Evolutionary conservation across 2,329 filamentous ascomycete species (phyloP), one percentile per base, ranked within the genome.

Genomic region (Ilyonectria mors-panacis): DNA sequence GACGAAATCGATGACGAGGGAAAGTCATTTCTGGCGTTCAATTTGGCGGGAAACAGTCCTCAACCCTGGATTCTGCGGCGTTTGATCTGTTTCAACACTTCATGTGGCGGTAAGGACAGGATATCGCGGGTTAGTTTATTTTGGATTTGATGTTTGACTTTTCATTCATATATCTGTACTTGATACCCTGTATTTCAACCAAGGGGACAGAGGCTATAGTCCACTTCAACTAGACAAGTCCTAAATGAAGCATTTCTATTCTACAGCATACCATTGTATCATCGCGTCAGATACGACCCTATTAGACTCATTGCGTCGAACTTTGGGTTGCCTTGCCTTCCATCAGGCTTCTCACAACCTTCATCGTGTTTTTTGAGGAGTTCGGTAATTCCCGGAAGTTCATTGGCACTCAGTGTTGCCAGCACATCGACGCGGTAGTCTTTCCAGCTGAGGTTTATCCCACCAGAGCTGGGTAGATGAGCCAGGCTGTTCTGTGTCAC

Each of bases 361-460:
- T 94, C 88, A 96, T 94, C 1, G 93, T 95, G 73, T 90, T 93
- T 93, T 78, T 92, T 92, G 86, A 97, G 91, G 74, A 97, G 81
- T 69, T 91, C 86, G 17, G 88, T 87, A 33, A 95, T 85, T 0
- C 94, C 94, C 12, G 79, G 81, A 51, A 92, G 85, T 0, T 92
- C 92, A 59, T 86, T 86, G 6, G 81, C 83, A 65, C 92, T 91
- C 68, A 97, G 80, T 80, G 90, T 89, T 56, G 86, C 85, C 63
- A 97, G 81, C 68, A 95, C 91, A n/a, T 89, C 87, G 6, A 94
- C 83, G 65, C 92, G 86, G 78, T 94, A 97, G 56, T 93, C 89
- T 73, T 91, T 89, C 92, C 92, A 97, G 15, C 84, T 85, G 44
- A 95, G 77, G 57, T 81, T 84, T 28, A 94, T 77, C 0, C 94